Evolutionary conservation across 371 early-diverging fungal genomes (phyloP).

Genomic region (Choanephora cucurbitarum): DNA sequence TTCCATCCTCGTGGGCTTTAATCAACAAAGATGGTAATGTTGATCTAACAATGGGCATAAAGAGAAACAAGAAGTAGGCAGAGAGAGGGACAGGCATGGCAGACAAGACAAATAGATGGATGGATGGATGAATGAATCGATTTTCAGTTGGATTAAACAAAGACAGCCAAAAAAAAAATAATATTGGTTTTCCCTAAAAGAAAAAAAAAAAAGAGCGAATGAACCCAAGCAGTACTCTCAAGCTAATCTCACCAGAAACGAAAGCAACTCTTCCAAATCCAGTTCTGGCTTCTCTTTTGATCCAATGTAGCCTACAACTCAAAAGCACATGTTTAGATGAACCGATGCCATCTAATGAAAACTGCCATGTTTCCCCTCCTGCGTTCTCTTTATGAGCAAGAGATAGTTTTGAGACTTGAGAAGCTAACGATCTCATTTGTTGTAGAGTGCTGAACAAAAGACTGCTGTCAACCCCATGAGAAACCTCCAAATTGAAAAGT

Average conservation of each 20-base stretch:
- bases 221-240: too few species aligned
- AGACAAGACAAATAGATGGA: neutral
- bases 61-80: neutral
- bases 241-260: too few species aligned
- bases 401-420: too few species aligned
- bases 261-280: too few species aligned
- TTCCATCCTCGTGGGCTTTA: constrained; percentile 21
- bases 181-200: neutral
- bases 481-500: constrained; percentile 98
- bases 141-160: neutral
- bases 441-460: constrained; percentile 38
- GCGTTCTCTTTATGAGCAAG: too few species aligned
- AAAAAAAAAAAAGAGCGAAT: too few species aligned
- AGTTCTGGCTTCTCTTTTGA: too few species aligned
- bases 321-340: too few species aligned
- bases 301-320: too few species aligned
- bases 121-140: constrained; percentile 10
- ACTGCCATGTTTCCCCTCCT: too few species aligned
- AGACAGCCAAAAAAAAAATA: neutral
- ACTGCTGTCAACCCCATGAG: constrained; percentile 89
- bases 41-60: neutral
- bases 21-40: constrained; percentile 19
- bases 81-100: neutral
- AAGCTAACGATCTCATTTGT: neutral
- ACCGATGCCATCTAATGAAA: too few species aligned